Evolutionary conservation across 768 basidiomycete species (phyloP), one percentile per base, ranked within the genome.

Genomic region (Calocybe cyanea): DNA sequence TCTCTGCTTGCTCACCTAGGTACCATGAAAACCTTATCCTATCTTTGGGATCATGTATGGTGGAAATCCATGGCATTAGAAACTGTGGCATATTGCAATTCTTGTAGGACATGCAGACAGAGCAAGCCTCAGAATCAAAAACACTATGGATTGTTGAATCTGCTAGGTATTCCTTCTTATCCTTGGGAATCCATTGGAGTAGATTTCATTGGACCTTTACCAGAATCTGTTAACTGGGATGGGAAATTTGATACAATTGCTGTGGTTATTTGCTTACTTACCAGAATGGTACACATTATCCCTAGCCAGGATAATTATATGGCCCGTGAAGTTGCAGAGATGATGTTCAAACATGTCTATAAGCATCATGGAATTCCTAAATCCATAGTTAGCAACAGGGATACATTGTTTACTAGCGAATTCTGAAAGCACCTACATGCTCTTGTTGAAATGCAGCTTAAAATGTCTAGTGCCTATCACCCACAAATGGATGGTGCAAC

Each of bases 1-100:
- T 35, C 34, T 7, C 34, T 35, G 6, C 34, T 35, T 6, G 34
- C 34, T 6, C 70, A 71, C 37, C 48, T 70, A 0, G 67, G 69
- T 7, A 14, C 44, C 0, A 21, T 17, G 10, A 71, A 71, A 37
- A 71, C 66, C 0, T 14, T 68, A 0, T 18, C 40, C 6, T 35
- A 6, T 14, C 5, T 35, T 14, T 5, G 34, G 14, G 14, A 6
- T 6, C 34, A 35, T 6, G 5, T 35, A 5, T 35, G 34, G 34
- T 35, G 34, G 34, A 6, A 6, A n/a, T 14, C 13, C 5, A 35
- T 35, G 14, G 7, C 14, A 5, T 5, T 5, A 14, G 34, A 35
- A 5, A 18, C n/a, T 6, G 7, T 7, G 7, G 14, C 7, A 7
- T 35, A 35, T n/a, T 35, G 34, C 17, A n/a, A 35, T 5, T 7